Conservation (phyloP, 345 rosid species). For the Firmiana major region DNA sequence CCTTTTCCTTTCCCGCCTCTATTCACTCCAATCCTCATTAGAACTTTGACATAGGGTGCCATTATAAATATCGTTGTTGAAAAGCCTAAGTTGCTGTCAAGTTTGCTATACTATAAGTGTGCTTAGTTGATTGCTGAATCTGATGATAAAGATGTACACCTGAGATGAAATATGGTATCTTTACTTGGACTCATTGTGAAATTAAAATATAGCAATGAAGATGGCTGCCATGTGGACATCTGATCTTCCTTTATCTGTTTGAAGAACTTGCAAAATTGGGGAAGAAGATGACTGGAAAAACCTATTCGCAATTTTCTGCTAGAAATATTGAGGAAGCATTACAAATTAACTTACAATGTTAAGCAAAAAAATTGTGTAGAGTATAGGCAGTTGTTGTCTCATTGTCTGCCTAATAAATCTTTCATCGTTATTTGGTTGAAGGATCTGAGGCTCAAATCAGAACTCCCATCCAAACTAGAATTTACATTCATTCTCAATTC, state of each 20-base stretch:
- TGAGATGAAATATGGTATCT: not conserved
- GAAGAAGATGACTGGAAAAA: not conserved
- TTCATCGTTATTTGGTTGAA: not conserved
- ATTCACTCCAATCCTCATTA: not conserved
- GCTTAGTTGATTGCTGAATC: conserved; percentile 2
- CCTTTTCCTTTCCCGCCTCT: not conserved
- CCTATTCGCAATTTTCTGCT: not conserved
- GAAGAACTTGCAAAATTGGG: not conserved
- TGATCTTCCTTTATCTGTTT: not conserved
- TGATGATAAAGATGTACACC: not conserved
- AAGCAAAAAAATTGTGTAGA: not conserved
- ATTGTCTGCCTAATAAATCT: not conserved
- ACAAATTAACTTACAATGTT: not conserved
- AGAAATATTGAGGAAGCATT: not conserved
- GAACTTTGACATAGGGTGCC: not conserved
- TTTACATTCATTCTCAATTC: not conserved
- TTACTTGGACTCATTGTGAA: not conserved
- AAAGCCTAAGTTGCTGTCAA: not conserved
- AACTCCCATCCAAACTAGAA: not conserved
- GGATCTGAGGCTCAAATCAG: not conserved
- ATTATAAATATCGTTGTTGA: not conserved
- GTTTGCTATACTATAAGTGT: not conserved
- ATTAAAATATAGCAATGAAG: not conserved
- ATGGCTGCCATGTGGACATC: not conserved
- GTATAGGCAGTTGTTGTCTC: not conserved